Base-by-base conservation (phyloP, 164 flowering plant genomes). In the Tetrastigma voinierianum region DNA sequence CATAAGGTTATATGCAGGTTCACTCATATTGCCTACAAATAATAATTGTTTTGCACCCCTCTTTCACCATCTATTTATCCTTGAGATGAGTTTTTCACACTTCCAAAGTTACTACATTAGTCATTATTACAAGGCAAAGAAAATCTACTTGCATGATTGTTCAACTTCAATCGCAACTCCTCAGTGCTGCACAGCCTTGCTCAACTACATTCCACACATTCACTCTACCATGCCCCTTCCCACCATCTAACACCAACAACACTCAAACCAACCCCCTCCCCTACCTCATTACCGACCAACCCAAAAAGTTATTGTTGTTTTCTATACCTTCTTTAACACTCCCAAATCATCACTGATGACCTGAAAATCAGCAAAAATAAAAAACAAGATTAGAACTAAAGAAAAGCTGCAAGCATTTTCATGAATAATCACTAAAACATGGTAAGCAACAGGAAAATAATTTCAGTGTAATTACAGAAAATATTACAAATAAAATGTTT, bases 311-410 rank as follows among this genome's bases (percentile, higher is more conserved):
- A 68, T 47, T 47, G 18, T 17, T 20, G 25, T 10, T 24, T 14
- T 18, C 12, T 15, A 2, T 86, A 95, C 97, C 96, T 83, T 86
- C 86, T 90, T 95, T 43, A 92, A 43, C 65, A 95, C 90, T 61
- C 97, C 98, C 62, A 91, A 63, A 76, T 94, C 94, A 52, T 88
- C 89, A 64, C 76, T 80, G 49, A 90, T 65, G 62, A 93, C 90
- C 98, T 90, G 95, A 51, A 81, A 76, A 51, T n/a, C 1, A 64
- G 10, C 59, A 70, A 16, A 62, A 19, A 64, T 19, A 18, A 70
- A 73, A 59, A 24, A n/a, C 46, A 48, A 49, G 9, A 13, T 65
- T 53, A 59, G 59, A 59, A 59, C 21, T 19, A 56, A n/a, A 64
- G 12, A 49, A n/a, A 11, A n/a, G 24, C 15, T 15, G 57, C 4